Conservation (phyloP, 192 early-diverging fungal genomes). For the Mortierella claussenii region DNA sequence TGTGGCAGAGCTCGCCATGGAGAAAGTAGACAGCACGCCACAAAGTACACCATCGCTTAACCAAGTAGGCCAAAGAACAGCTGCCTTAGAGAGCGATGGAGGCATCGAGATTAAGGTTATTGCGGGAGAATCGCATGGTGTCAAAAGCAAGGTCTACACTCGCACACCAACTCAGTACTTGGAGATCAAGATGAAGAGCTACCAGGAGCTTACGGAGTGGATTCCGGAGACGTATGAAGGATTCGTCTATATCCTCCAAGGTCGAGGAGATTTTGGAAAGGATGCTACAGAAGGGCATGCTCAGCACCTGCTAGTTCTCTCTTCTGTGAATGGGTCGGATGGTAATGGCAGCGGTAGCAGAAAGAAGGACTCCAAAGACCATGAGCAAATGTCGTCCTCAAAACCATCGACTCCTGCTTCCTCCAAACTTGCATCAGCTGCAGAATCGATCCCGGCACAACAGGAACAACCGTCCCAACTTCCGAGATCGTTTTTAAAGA, state of each 20-base stretch:
- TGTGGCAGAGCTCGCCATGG: no score
- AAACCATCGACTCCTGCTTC: neutral
- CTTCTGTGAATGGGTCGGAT: neutral
- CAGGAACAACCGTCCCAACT: neutral
- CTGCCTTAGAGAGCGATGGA: no score
- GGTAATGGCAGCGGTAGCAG: neutral
- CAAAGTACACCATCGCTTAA: no score
- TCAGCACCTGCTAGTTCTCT: slow-evolving; percentile 32
- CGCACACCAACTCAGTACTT: slow-evolving; percentile 80
- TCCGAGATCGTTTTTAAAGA: neutral
- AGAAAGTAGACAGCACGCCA: no score
- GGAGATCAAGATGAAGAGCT: slow-evolving; percentile 71
- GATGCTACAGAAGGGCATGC: slow-evolving; percentile 44
- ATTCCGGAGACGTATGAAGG: slow-evolving; percentile 64
- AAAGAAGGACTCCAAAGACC: slow-evolving; percentile 4
- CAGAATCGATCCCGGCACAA: slow-evolving; percentile 31
- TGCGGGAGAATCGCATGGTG: slow-evolving; percentile 27
- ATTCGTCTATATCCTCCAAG: slow-evolving; percentile 68
- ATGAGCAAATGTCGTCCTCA: slow-evolving; percentile 36
- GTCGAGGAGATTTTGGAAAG: slow-evolving; percentile 55
- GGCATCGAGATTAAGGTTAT: slow-evolving; percentile 22
- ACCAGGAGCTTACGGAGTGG: slow-evolving; percentile 61
- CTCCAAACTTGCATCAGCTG: slow-evolving; percentile 13
- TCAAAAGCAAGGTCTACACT: slow-evolving; percentile 63
- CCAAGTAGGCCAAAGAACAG: neutral